Percentiles rank a stretch among this genome's conserved stretches.
phyloP scores from a whole-genome alignment of 306 rosid species.

The Mimosa bimucronata region DNA sequence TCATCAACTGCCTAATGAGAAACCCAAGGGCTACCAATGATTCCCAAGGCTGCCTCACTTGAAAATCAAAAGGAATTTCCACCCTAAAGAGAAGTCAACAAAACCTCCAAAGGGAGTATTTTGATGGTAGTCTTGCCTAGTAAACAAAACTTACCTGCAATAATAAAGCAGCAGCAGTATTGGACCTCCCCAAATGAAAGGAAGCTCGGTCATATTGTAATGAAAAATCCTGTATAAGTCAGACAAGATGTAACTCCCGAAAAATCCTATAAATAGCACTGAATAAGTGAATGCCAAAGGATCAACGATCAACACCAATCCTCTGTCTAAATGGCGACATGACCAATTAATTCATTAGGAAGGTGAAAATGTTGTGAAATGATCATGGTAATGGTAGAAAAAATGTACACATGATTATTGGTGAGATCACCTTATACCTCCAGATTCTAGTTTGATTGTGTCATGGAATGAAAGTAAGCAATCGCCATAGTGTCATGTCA shows the following conservation, averaged over 20 bases:
- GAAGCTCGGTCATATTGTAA: slow-evolving; percentile 52
- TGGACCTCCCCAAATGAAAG: slow-evolving; percentile 53
- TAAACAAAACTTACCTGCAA: slow-evolving; percentile 58
- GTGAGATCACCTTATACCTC: slow-evolving; percentile 40
- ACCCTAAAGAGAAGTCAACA: slow-evolving; percentile 21
- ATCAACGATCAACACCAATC: slow-evolving; percentile 46
- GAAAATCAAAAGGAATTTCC: slow-evolving; percentile 37
- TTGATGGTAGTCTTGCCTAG: slow-evolving; percentile 34
- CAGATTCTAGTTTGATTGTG: slow-evolving; percentile 44
- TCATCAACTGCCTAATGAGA: background rate
- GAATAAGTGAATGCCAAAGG: slow-evolving; percentile 51
- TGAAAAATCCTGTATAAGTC: slow-evolving; percentile 21
- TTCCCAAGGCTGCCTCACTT: slow-evolving; percentile 37
- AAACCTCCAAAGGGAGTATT: slow-evolving; percentile 3
- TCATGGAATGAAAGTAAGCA: slow-evolving; percentile 47
- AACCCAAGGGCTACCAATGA: background rate
- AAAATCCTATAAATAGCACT: slow-evolving; percentile 41
- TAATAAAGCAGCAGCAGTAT: slow-evolving; percentile 56
- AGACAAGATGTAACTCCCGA: slow-evolving; percentile 44
- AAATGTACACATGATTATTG: slow-evolving; percentile 45
- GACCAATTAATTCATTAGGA: slow-evolving; percentile 32
- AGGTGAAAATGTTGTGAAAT: slow-evolving; percentile 41
- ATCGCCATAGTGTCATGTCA: slow-evolving; percentile 48
- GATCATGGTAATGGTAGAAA: slow-evolving; percentile 52
- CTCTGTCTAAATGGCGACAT: slow-evolving; percentile 47